phyloP scores from a whole-genome alignment of 108 stramenopile genomes.

The Nannochloropsis gaditana region DNA sequence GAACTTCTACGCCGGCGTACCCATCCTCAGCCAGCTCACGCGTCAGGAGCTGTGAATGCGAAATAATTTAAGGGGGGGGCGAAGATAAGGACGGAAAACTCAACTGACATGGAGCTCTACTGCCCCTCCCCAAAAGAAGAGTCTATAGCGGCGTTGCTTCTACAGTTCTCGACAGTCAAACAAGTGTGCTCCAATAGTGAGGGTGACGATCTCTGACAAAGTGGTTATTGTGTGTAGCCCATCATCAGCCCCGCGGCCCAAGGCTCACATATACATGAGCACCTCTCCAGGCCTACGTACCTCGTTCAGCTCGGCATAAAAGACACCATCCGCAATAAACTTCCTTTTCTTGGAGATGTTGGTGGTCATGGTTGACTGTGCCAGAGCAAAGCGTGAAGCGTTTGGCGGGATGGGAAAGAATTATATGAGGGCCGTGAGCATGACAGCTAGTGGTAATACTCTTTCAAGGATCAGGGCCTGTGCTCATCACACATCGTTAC shows the following conservation, averaged over 20 bases:
- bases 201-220: too few species aligned
- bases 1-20: conserved; percentile 98
- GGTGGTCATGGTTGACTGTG: conserved; percentile 48
- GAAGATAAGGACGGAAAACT: not conserved
- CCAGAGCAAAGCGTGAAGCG: not conserved
- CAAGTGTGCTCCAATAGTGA: too few species aligned
- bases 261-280: not conserved
- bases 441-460: too few species aligned
- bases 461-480: too few species aligned
- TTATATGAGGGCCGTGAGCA: too few species aligned
- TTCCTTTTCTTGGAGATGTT: conserved; percentile 96
- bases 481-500: too few species aligned
- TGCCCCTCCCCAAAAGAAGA: not conserved
- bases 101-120: not conserved
- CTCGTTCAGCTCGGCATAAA: conserved; percentile 99
- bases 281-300: conserved; percentile 27
- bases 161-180: not conserved
- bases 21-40: conserved; percentile 95
- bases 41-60: conserved; percentile 66
- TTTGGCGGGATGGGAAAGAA: not conserved
- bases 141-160: not conserved
- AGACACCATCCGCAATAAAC: conserved; percentile 99
- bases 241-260: too few species aligned
- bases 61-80: not conserved
- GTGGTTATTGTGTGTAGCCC: too few species aligned